Percentiles rank a stretch among this genome's conserved stretches.
Conservation (phyloP, 768 basidiomycete species). For the Kockovaella imperatae region DNA sequence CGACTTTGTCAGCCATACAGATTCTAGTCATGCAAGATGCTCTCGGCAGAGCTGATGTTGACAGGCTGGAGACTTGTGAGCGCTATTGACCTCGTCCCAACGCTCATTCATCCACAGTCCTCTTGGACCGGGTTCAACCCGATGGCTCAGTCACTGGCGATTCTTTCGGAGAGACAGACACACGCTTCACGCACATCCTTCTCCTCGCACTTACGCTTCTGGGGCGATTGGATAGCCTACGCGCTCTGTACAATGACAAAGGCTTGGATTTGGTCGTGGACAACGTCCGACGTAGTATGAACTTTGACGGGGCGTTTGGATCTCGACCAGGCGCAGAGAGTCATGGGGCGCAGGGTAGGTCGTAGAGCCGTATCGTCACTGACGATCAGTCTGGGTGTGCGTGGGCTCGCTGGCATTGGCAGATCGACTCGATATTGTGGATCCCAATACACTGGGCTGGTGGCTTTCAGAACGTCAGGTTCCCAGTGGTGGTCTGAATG, state of each 20-base stretch:
- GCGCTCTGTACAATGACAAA: constrained; percentile 39
- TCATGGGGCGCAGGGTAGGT: constrained; percentile 78
- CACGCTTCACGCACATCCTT: constrained; percentile 84
- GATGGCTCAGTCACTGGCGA: constrained; percentile 87
- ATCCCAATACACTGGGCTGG: constrained; percentile 72
- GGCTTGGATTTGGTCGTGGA: constrained; percentile 45
- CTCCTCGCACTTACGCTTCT: constrained; percentile 73
- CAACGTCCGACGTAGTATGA: constrained; percentile 70
- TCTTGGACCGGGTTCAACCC: constrained; percentile 67
- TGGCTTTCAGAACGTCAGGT: constrained; percentile 93
- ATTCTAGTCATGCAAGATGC: constrained; percentile 80
- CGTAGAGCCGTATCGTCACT: background rate
- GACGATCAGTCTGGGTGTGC: constrained; percentile 70
- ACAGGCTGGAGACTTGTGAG: constrained; percentile 67
- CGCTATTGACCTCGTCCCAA: constrained; percentile 6
- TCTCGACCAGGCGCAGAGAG: constrained; percentile 76
- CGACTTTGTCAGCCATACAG: constrained; percentile 87
- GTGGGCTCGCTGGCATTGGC: constrained; percentile 79
- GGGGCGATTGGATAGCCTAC: constrained; percentile 61
- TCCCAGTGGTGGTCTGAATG: constrained; percentile 87
- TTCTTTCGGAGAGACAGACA: constrained; percentile 81
- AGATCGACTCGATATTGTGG: constrained; percentile 66
- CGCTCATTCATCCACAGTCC: constrained; percentile 51
- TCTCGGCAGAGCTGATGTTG: constrained; percentile 58
- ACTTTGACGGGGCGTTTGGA: constrained; percentile 96